Evolutionary conservation across 306 rosid species (phyloP), one percentile per base, ranked within the genome.

Genomic region (Alnus rubra): DNA sequence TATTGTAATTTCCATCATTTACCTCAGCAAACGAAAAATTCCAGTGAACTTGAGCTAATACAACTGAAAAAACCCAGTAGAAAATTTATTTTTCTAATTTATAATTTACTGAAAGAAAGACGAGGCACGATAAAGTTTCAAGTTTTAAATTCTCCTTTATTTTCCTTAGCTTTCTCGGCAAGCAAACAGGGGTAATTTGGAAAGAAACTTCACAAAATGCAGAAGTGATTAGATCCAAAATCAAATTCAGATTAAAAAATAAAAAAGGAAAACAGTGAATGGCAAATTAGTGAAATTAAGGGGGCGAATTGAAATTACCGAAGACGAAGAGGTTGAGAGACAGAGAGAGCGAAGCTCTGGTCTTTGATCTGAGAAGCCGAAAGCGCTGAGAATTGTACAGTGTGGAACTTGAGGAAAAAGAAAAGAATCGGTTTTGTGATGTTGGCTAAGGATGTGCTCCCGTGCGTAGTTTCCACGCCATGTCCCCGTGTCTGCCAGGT

Each of bases 311-410:
- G 31, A 35, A 52, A 12, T 77, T 59, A 77, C 65, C 62, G 23
- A 4, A 18, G 19, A 47, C 62, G 23, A 4, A 18, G 19, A 47
- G 67, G 19, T 9, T 75, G 39, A 73, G 80, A 70, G 73, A 58
- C 15, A 16, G 9, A 44, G 62, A 82, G 76, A 64, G 65, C 71
- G 79, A 74, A 58, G 63, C 52, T 37, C 51, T 11, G 72, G 16
- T 63, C 50, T 49, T 76, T 82, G 80, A 83, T 81, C 84, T 74
- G 79, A 71, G 74, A 83, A 74, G 54, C 67, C 11, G 65, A 81
- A 33, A 55, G 9, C 15, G 23, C 14, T 68, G 35, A 35, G 73
- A 7, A 68, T 62, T 50, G 75, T 58, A 75, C 16, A 74, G 53
- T 31, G 54, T 51, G 35, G 9, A 5, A 74, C 59, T 12, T 58